Evolutionary conservation across 441 rosid genomes (phyloP).

Genomic region (Oxalis stricta): DNA sequence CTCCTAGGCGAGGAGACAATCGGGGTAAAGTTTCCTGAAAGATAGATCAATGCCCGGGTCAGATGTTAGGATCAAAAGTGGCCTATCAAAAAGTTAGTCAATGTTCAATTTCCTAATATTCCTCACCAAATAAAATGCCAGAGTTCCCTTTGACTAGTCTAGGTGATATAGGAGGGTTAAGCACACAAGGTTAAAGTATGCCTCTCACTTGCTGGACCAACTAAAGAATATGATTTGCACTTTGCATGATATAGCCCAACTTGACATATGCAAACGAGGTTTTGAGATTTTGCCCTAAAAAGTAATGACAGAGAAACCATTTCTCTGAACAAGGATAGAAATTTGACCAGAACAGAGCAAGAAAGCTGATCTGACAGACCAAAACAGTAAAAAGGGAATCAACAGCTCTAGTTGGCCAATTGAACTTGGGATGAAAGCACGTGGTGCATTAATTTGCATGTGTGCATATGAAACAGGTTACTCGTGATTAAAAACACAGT

Average conservation of each 20-base stretch:
- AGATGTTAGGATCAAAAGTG: conserved; percentile 1
- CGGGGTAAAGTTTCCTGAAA: conserved; percentile 62
- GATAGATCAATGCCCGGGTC: conserved; percentile 2
- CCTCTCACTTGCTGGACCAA: conserved; percentile 4
- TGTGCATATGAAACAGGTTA: no score
- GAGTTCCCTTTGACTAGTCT: no score
- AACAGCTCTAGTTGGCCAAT: not conserved
- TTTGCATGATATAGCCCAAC: not conserved
- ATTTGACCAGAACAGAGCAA: not conserved
- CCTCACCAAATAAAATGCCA: no score
- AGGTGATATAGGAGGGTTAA: no score
- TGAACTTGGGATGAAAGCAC: not conserved
- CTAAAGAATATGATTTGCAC: not conserved
- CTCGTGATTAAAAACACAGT: no score
- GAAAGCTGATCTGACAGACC: not conserved
- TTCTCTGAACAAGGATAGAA: not conserved
- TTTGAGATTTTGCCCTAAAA: not conserved
- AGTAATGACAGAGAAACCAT: not conserved
- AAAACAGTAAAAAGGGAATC: not conserved
- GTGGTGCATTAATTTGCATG: no score
- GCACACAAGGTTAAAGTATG: conserved; percentile 4
- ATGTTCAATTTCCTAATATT: not conserved
- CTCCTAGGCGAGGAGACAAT: conserved; percentile 63
- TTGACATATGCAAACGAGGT: not conserved
- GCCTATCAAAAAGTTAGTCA: not conserved